Conservation (phyloP, 345 rosid genomes). For the Sisymbrium irio region DNA sequence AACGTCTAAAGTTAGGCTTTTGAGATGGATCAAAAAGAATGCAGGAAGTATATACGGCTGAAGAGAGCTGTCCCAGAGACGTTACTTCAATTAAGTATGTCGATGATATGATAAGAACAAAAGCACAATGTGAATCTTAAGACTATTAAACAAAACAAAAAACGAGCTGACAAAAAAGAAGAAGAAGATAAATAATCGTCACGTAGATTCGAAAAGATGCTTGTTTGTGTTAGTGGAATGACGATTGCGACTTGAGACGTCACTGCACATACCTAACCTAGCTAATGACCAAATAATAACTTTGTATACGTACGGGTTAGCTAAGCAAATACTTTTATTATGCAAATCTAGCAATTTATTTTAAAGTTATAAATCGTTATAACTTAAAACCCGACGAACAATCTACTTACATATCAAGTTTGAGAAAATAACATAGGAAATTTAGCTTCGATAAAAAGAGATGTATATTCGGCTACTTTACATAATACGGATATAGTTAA, state of each 20-base stretch:
- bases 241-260: neutral
- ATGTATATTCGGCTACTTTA: neutral
- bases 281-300: neutral
- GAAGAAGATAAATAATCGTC: neutral
- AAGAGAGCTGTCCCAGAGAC: neutral
- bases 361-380: neutral
- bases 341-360: neutral
- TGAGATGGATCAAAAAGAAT: too few relatives aligned
- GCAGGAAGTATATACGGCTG: too few relatives aligned
- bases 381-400: neutral
- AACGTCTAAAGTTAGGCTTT: too few relatives aligned
- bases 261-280: neutral
- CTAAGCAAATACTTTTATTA: neutral
- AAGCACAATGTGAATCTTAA: neutral
- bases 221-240: neutral
- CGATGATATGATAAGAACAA: neutral
- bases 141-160: neutral
- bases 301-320: neutral
- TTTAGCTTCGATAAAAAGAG: neutral
- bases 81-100: neutral
- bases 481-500: slow-evolving; percentile 2
- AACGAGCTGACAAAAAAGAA: too few relatives aligned
- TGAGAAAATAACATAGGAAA: neutral
- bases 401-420: neutral
- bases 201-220: neutral